Evolutionary conservation across 768 basidiomycete species (phyloP), one percentile per base, ranked within the genome.

Genomic region (Fomitopsis pulvina): DNA sequence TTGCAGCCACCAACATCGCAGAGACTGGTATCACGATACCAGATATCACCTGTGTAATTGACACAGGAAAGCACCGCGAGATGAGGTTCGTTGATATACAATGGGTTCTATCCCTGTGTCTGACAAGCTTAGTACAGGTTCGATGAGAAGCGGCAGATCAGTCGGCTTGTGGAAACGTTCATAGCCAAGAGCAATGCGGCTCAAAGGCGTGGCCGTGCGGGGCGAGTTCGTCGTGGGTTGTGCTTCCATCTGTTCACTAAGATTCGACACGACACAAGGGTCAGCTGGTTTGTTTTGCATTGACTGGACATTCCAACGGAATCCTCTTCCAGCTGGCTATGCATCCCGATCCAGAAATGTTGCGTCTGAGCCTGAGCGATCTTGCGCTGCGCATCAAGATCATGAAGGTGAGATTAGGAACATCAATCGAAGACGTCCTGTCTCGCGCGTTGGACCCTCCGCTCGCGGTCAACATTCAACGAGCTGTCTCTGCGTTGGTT

Each of bases 21-120:
- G 95, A 99, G 67, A 99, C 95, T 12, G 95, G 95, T 58, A 90
- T 99, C 48, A 99, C 96, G 1, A 99, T 99, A 48, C 95, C 95
- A 5, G 96, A 99, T 59, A 89, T 96, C 52, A 95, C 93, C 8
- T 93, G 92, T 57, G 95, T 97, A 21, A 92, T 98, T 52, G 95
- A 99, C 61, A 80, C 84, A 0, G 93, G 94, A 42, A 92, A 89
- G 60, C 92, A 96, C 63, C 78, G 91, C 56, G 93, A 96, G 70
- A 96, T 96, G 86, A 81, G 86, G 85, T 86, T 51, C 44, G 59
- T 59, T 12, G 30, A 27, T 14, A 39, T 26, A 43, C n/a, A 29
- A 47, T 1, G 42, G 30, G 37, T 39, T 48, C 18, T 44, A 14
- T 26, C 47, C 48, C 60, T 10, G 45, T 38, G 9, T 26, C 21